A percentile compares a stretch with the other conserved stretches of the same genome.
These are phyloP conservation scores for Sphaerulina musiva DNA, from an alignment of 2,329 filamentous ascomycete species.

Conservation along the genomic window DNA sequence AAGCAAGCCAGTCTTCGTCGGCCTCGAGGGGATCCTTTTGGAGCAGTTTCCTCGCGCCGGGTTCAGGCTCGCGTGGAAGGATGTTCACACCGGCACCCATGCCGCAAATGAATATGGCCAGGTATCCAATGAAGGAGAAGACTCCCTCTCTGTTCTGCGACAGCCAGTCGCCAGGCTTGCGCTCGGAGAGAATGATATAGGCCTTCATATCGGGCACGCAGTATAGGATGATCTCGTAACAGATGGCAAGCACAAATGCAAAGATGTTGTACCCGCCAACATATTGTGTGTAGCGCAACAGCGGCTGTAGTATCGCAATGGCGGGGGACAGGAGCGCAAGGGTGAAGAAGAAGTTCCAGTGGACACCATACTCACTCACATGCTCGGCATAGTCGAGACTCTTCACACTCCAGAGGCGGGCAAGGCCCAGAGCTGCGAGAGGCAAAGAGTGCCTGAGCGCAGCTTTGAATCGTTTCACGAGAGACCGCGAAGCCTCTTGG, in stretches of 20 bases:
- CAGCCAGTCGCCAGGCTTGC: constrained; percentile 59
- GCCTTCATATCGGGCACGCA: constrained; percentile 65
- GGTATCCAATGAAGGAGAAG: constrained; percentile 90
- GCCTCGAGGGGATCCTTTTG: constrained; percentile 29
- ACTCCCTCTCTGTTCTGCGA: constrained; percentile 91
- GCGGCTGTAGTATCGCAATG: constrained; percentile 71
- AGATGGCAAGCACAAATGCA: constrained; percentile 59
- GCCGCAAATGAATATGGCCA: constrained; percentile 88
- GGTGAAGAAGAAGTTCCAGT: constrained; percentile 99
- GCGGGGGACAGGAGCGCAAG: constrained; percentile 83
- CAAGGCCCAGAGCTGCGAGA: constrained; percentile 68
- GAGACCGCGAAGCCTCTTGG: constrained; percentile 36
- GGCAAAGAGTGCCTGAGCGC: constrained; percentile 78
- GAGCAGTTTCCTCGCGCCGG: constrained; percentile 14
- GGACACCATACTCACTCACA: constrained; percentile 93
- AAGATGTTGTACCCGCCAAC: constrained; percentile 56
- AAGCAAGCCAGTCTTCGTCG: constrained; percentile 34
- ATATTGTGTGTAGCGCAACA: constrained; percentile 64
- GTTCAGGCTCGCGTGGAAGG: constrained; percentile 51
- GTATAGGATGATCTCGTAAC: constrained; percentile 72
- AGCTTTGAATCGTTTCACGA: constrained; percentile 54
- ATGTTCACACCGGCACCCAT: constrained; percentile 76
- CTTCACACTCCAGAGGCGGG: constrained; percentile 84
- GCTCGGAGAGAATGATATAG: constrained; percentile 75
- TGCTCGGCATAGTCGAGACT: constrained; percentile 94